Percentiles rank a stretch among this genome's conserved stretches.
These are phyloP conservation scores for Arctium lappa DNA, from an alignment of 129 eudicot genomes.

Conservation along the genomic window DNA sequence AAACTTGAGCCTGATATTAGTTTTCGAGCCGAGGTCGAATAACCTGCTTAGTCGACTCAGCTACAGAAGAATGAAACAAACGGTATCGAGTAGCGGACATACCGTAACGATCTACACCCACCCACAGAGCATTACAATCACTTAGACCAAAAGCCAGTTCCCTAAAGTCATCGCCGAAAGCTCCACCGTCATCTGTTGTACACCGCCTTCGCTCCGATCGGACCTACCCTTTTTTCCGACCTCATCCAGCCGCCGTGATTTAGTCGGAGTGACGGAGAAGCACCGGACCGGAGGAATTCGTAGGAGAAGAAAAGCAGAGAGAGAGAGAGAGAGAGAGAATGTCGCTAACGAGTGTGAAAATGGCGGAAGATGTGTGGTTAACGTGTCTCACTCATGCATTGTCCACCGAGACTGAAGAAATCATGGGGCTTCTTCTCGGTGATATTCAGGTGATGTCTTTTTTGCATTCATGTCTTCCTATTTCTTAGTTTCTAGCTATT, in stretches of 20 bases:
- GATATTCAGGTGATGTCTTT: conserved; percentile 70
- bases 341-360: conserved; percentile 88
- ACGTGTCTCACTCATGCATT: conserved; percentile 93
- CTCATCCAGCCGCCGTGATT: background rate
- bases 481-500: background rate
- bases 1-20: too few species aligned
- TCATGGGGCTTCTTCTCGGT: conserved; percentile 99
- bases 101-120: conserved; percentile 18
- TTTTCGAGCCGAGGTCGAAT: too few species aligned
- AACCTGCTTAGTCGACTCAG: too few species aligned
- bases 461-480: background rate
- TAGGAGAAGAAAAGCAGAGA: background rate
- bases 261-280: background rate
- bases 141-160: conserved; percentile 7
- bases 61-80: background rate
- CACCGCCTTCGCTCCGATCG: conserved; percentile 19
- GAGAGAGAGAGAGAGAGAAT: conserved; percentile 17
- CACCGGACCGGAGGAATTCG: conserved; percentile 17
- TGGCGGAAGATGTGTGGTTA: conserved; percentile 97
- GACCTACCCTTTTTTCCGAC: conserved; percentile 21
- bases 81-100: conserved; percentile 6
- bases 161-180: conserved; percentile 31
- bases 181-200: background rate
- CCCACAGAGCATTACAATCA: conserved; percentile 9
- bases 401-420: conserved; percentile 99